Evolutionary conservation across 2,329 filamentous ascomycete genomes (phyloP), one percentile per base, ranked within the genome.

Genomic region (Penicillium sp.): DNA sequence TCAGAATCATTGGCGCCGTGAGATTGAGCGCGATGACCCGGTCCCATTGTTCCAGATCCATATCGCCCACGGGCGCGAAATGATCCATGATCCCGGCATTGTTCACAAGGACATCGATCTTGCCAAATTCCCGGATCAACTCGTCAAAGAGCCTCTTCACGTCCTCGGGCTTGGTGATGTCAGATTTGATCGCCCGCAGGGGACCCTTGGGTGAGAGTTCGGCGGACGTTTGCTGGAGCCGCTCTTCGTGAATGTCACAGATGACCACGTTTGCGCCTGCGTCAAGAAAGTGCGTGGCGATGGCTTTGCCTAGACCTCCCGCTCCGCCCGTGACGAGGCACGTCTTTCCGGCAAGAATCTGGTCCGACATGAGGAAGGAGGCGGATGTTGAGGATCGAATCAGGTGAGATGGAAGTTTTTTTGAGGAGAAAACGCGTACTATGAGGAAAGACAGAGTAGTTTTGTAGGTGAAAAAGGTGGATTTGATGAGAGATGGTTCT

Each of bases 51-150:
- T 63, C 64, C 49, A 69, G 67, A 18, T 75, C 68, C 43, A 75
- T 61, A 6, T 70, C 68, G 12, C 74, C 79, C 0, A 75, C 76
- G 0, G 77, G 73, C 38, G 78, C 74, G 54, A 82, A 80, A 27
- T 65, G 67, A 57, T 83, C 80, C 68, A 80, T 77, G 39, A 82
- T 70, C 24, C 75, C 80, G 8, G 79, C 79, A 51, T 78, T 79
- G 65, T 81, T 81, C 57, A 82, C 63, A 4, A 83, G 66, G n/a
- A 81, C 67, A 61, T 84, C 80, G 13, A 80, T 61, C n/a, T 68
- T 66, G 27, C 70, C 71, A 51, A 76, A 78, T 18, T 52, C 46
- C 2, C 43, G 24, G 27, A 57, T 38, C 3, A 61, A 45, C 60
- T 67, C 54, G 4, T 61, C 52, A 46, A 75, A 72, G 0, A 75